Evolutionary conservation across 768 basidiomycete species (phyloP), one percentile per base, ranked within the genome.

Genomic region (Serendipita indica): DNA sequence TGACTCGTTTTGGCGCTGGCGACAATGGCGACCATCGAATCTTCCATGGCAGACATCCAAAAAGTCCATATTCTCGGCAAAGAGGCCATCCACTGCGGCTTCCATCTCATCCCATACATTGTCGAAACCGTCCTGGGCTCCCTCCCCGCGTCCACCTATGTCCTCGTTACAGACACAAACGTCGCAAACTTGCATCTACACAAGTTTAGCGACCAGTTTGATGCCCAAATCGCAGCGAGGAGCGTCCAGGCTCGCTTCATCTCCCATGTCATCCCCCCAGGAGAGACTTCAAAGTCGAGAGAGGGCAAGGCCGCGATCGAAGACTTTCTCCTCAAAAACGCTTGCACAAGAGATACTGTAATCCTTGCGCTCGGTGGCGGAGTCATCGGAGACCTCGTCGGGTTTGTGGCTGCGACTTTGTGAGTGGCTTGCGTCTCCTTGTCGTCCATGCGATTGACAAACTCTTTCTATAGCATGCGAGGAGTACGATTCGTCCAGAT

Each of bases 321-420:
- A 68, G 94, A 99, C 71, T 97, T 84, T 71, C 74, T 99, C 43
- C 75, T 98, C 59, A 74, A 83, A 16, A 81, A 93, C 65, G 81
- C 80, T 69, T 96, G 92, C 67, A 96, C 93, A 2, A 75, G 96
- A 60, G 93, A 94, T 69, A 92, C 87, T 2, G 89, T 99, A 62
- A 75, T 98, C 59, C 72, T 99, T 58, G 94, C 93, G 0, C 77
- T 99, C 22, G 96, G 96, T 32, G 94, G 96, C 33, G 96, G 96
- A 28, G 96, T 99, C 58, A 89, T 99, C 60, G 96, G 96, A 12
- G 94, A 99, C 72, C 76, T 98, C 20, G 84, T 92, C 60, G 96
- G 96, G 32, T 99, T 94, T 65, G 91, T 96, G 60, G 89, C 96
- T 25, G 89, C 96, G 1, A 98, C 94, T 12, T 94, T 94, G 92